phyloP scores from a whole-genome alignment of 805 yeast species.

The Pichia scutulata region DNA sequence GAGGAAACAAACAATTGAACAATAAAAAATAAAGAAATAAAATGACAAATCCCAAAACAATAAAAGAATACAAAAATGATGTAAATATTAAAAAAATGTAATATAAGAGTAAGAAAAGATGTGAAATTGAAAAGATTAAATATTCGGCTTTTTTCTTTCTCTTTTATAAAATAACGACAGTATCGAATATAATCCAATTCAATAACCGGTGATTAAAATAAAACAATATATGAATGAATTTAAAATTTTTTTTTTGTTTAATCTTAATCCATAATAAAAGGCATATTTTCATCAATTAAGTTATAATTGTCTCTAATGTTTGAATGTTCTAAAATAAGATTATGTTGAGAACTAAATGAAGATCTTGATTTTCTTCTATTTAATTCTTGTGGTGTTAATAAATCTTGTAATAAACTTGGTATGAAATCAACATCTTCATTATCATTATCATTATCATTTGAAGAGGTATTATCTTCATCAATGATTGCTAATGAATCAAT shows the following conservation, averaged over 20 bases:
- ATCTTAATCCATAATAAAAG: conserved; percentile 27
- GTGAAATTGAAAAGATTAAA: neutral
- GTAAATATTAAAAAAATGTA: neutral
- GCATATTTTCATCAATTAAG: conserved; percentile 27
- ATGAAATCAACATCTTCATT: conserved; percentile 60
- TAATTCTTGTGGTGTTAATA: conserved; percentile 75
- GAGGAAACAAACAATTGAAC: neutral
- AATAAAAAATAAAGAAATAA: too few relatives aligned
- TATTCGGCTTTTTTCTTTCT: neutral
- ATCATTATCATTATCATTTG: conserved; percentile 21
- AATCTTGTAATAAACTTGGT: conserved; percentile 73
- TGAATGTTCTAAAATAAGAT: conserved; percentile 1
- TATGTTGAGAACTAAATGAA: conserved; percentile 9
- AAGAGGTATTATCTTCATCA: neutral
- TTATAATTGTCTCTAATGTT: conserved; percentile 6
- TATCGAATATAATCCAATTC: neutral
- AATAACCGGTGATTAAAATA: neutral
- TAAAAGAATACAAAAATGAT: neutral
- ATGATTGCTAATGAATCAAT: neutral
- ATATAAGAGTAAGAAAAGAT: neutral
- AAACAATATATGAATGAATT: neutral
- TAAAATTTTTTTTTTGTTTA: conserved; percentile 14
- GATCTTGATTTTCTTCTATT: conserved; percentile 54
- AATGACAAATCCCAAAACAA: neutral
- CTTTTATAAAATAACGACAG: neutral